phyloP scores from a whole-genome alignment of 2,329 filamentous ascomycete species.

The Pseudogymnoascus sp. region DNA sequence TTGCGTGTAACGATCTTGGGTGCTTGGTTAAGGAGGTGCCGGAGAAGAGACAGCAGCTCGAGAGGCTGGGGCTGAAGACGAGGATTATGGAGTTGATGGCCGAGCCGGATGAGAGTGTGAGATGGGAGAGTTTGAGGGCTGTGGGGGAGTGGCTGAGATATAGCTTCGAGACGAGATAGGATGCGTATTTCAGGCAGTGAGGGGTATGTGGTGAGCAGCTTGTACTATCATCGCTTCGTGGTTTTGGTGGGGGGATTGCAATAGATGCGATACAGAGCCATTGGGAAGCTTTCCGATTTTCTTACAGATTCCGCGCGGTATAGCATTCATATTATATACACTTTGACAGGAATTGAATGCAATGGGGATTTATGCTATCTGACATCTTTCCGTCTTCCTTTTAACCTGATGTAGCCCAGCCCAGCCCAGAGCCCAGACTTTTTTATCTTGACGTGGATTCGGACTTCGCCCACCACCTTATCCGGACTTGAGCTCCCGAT shows the following conservation, averaged over 20 bases:
- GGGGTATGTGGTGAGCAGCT: background rate
- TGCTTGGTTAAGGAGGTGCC: slow-evolving; percentile 63
- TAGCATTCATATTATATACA: slow-evolving; percentile 4
- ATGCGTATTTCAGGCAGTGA: background rate
- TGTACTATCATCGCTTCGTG: slow-evolving; percentile 1
- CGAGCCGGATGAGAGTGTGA: slow-evolving; percentile 58
- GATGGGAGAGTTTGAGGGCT: slow-evolving; percentile 66
- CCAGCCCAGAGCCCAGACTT: background rate
- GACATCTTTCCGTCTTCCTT: background rate
- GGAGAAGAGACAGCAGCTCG: slow-evolving; percentile 55
- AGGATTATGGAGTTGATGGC: slow-evolving; percentile 67
- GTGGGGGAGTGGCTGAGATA: slow-evolving; percentile 69
- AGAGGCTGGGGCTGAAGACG: slow-evolving; percentile 59
- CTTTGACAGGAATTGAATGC: background rate
- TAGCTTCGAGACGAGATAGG: slow-evolving; percentile 44
- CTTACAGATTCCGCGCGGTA: background rate
- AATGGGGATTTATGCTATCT: background rate
- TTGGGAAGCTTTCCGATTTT: background rate
- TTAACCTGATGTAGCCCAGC: background rate
- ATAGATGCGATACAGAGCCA: background rate
- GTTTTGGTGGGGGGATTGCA: background rate
- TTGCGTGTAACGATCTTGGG: slow-evolving; percentile 66
- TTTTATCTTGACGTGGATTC: background rate
- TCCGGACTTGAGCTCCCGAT: slow-evolving; percentile 8
- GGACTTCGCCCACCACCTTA: slow-evolving; percentile 8